Evolutionary conservation across 108 stramenopile species (phyloP), one percentile per base, ranked within the genome.

Genomic region (Cylindrotheca fusiformis): DNA sequence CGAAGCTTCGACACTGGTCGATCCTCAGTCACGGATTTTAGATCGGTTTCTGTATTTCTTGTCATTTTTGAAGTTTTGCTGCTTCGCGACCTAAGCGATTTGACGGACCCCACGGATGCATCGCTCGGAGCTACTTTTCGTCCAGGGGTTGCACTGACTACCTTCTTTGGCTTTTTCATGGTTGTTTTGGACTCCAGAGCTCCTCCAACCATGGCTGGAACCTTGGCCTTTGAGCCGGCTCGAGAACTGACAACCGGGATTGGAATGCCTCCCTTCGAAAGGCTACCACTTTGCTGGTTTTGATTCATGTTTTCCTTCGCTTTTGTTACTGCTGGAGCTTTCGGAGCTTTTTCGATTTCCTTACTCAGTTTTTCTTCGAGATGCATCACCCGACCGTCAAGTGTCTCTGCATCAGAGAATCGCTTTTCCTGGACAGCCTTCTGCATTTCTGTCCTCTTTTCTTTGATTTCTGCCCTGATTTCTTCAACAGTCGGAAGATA

Each of bases 1-100:
- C 90, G 74, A 8, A 95, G 85, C 60, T 81, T 90, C 18, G 75
- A 65, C 6, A 95, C 88, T 0, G 86, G 48, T 3, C 56, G 32
- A 4, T 28, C 53, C 32, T 56, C 55, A 49, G 17, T 48, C 18
- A 47, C 47, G 4, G 3, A 48, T 8, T 14, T 19, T 4, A 48
- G 25, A 3, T 27, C 47, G 48, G 8, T 17, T 5, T 10, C 4
- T 29, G 45, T 61, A 8, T 46, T 61, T 17, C n/a, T 52, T 0
- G 1, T 14, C 10, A 19, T 0, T 12, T 23, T 23, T 23, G 51
- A 52, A 23, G 19, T 20, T 20, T 20, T 52, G 51, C 51, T 52
- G 18, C n/a, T 20, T 19, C 22, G 10, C 20, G 51, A 24, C 19
- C 20, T 52, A 17, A 52, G 20, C 5, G 58, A n/a, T 41, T 58